These are phyloP conservation scores for Skeletonema marinoi DNA, from an alignment of 108 stramenopile species.

Conservation along the genomic window DNA sequence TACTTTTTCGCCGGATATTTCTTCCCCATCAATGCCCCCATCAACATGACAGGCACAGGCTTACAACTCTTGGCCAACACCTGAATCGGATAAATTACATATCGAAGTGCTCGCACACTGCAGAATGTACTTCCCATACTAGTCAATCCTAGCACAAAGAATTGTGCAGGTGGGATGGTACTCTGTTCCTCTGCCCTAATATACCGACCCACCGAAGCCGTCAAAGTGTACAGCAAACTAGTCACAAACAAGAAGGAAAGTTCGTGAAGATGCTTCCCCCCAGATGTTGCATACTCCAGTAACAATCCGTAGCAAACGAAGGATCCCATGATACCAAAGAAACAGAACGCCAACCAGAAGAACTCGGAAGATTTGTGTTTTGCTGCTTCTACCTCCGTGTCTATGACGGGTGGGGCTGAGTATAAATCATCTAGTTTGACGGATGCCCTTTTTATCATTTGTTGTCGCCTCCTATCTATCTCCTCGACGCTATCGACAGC, in stretches of 20 bases:
- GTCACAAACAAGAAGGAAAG: slow-evolving; percentile 95
- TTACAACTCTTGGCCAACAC: slow-evolving; percentile 98
- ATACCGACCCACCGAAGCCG: slow-evolving; percentile 82
- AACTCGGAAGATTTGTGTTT: slow-evolving; percentile 44
- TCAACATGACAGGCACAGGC: slow-evolving; percentile 98
- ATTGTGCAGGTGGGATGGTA: slow-evolving; percentile 90
- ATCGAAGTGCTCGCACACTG: slow-evolving; percentile 91
- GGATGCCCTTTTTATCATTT: slow-evolving; percentile 26
- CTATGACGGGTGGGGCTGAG: slow-evolving; percentile 39
- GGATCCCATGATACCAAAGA: slow-evolving; percentile 89
- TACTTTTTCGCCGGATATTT: slow-evolving; percentile 92
- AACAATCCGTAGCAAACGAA: slow-evolving; percentile 93
- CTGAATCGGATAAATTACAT: slow-evolving; percentile 97
- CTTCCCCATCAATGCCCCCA: slow-evolving; percentile 96
- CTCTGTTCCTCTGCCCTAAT: slow-evolving; percentile 91
- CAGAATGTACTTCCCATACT: slow-evolving; percentile 97
- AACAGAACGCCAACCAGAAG: slow-evolving; percentile 87
- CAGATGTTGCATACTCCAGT: slow-evolving; percentile 94
- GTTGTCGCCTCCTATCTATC: slow-evolving; percentile 26
- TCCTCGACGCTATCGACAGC: not conserved
- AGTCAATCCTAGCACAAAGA: slow-evolving; percentile 91
- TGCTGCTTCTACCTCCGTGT: slow-evolving; percentile 10
- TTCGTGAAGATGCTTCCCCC: slow-evolving; percentile 93
- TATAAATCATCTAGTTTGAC: slow-evolving; percentile 47
- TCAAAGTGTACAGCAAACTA: slow-evolving; percentile 87